These are phyloP conservation scores for Boletus fagicola DNA, from an alignment of 768 basidiomycete species.

Conservation along the genomic window DNA sequence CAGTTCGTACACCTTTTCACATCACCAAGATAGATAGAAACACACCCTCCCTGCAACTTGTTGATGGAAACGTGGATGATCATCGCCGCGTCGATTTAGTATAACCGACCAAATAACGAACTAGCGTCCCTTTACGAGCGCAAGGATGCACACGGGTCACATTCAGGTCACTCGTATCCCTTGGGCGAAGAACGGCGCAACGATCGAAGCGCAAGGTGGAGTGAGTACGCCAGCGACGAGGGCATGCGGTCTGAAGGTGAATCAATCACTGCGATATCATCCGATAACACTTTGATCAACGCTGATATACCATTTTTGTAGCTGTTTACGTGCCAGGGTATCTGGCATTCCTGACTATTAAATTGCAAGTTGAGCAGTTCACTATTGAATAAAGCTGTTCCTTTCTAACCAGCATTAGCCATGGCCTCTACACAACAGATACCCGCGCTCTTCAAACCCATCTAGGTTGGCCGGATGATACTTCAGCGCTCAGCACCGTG, in stretches of 20 bases:
- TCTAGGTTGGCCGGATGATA: slow-evolving; percentile 40
- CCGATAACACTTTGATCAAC: too few relatives aligned
- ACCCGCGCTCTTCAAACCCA: slow-evolving; percentile 44
- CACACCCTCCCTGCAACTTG: slow-evolving; percentile 39
- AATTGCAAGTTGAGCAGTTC: not conserved
- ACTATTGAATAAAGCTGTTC: not conserved
- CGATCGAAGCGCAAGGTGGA: too few relatives aligned
- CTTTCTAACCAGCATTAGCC: not conserved
- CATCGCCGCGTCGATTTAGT: not conserved
- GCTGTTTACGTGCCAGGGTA: too few relatives aligned
- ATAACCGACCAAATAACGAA: not conserved
- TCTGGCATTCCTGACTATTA: too few relatives aligned
- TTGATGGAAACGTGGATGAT: slow-evolving; percentile 45
- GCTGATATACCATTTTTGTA: too few relatives aligned
- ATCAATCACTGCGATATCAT: too few relatives aligned
- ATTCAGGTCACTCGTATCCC: not conserved
- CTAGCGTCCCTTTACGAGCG: not conserved
- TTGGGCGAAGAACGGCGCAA: too few relatives aligned
- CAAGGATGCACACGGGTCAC: not conserved
- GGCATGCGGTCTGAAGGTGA: too few relatives aligned
- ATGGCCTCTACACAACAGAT: slow-evolving; percentile 4
- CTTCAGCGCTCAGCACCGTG: slow-evolving; percentile 50
- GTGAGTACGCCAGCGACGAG: too few relatives aligned
- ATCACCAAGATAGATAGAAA: not conserved
- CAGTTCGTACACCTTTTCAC: not conserved